phyloP scores from a whole-genome alignment of 176 grass and related monocot species.

The Rhynchospora pubera region DNA sequence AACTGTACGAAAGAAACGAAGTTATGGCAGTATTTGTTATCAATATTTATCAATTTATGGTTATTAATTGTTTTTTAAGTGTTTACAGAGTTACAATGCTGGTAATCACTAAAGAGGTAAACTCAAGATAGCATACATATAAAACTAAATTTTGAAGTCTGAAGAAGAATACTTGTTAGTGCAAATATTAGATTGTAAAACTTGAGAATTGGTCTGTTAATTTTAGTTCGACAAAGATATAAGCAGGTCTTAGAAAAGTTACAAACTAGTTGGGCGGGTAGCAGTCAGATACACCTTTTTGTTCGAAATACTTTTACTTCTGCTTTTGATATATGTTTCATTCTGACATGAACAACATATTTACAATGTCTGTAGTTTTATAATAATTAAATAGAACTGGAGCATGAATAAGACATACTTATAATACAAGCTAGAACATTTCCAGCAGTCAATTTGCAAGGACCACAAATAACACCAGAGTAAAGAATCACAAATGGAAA shows the following conservation, averaged over 20 bases:
- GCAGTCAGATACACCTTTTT: not conserved
- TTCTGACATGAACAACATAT: not conserved
- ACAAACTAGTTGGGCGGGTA: not conserved
- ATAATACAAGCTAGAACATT: constrained; percentile 75
- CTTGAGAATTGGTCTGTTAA: not conserved
- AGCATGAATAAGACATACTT: constrained; percentile 18
- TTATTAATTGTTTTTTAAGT: not conserved
- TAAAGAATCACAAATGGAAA: constrained; percentile 70
- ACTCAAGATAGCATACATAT: not conserved
- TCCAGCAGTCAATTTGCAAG: constrained; percentile 74
- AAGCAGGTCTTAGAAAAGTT: not conserved
- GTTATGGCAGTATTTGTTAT: not conserved
- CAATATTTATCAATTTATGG: constrained; percentile 10
- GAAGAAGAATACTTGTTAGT: not conserved
- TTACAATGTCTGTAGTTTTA: not conserved
- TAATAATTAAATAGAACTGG: not conserved
- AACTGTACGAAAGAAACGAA: constrained; percentile 40
- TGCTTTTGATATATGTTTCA: not conserved
- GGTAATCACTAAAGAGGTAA: not conserved
- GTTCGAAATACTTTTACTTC: not conserved
- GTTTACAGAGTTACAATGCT: not conserved
- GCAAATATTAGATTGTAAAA: not conserved
- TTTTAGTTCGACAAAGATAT: not conserved
- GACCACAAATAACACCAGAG: constrained; percentile 80
- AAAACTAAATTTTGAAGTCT: not conserved